Percentiles rank a stretch among this genome's conserved stretches.
phyloP scores from a whole-genome alignment of 371 early-diverging fungal species.

The Fennellomyces sp. region DNA sequence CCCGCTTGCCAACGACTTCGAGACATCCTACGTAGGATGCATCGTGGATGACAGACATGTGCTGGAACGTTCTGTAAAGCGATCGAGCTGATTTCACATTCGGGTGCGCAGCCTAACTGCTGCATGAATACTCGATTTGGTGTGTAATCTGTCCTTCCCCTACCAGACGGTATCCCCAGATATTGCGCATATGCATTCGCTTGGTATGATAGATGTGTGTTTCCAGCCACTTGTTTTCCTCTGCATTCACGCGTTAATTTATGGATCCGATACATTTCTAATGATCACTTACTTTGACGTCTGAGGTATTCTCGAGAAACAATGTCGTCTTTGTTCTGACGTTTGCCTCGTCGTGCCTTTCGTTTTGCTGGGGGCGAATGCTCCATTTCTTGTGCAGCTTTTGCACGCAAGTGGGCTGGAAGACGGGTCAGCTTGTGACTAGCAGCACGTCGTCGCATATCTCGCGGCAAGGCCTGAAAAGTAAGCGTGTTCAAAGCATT shows the following conservation, averaged over 20 bases:
- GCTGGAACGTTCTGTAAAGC: slow-evolving; percentile 75
- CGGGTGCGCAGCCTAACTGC: slow-evolving; percentile 79
- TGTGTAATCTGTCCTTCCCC: slow-evolving; percentile 3
- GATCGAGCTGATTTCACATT: slow-evolving; percentile 84
- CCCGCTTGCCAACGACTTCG: slow-evolving; percentile 65
- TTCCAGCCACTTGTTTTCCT: slow-evolving; percentile 85
- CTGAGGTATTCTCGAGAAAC: slow-evolving; percentile 18
- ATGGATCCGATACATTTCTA: background rate
- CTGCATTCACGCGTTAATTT: background rate
- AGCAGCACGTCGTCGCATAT: slow-evolving; percentile 88
- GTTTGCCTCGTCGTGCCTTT: slow-evolving; percentile 10
- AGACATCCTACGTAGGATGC: slow-evolving; percentile 79
- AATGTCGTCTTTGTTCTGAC: slow-evolving; percentile 9
- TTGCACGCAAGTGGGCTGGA: slow-evolving; percentile 71
- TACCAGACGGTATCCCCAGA: slow-evolving; percentile 87
- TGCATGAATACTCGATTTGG: background rate
- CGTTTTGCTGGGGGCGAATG: slow-evolving; percentile 13
- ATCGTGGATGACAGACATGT: slow-evolving; percentile 79
- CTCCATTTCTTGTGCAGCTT: slow-evolving; percentile 63
- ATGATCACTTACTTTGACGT: slow-evolving; percentile 17
- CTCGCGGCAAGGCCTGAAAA: slow-evolving; percentile 85
- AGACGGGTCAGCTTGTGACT: slow-evolving; percentile 87
- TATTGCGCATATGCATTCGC: slow-evolving; percentile 89
- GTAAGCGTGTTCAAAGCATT: slow-evolving; percentile 52
- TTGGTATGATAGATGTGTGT: slow-evolving; percentile 99